These are phyloP conservation scores for Echinochloa phyllopogon DNA, from an alignment of 176 grass and related monocot species.

Conservation along the genomic window DNA sequence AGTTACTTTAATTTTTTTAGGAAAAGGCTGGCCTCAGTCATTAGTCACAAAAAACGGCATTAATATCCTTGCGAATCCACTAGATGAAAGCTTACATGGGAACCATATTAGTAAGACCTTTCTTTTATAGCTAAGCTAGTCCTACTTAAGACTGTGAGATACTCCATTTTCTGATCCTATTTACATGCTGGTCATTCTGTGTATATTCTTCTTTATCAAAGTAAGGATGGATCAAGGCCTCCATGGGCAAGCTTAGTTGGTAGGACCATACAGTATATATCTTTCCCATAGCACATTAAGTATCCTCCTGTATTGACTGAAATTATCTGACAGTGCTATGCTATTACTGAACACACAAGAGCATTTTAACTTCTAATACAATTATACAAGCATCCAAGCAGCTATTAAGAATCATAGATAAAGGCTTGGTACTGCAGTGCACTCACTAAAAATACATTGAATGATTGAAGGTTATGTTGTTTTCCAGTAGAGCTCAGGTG, in stretches of 20 bases:
- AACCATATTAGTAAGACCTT: background rate
- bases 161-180: background rate
- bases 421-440: background rate
- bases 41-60: background rate
- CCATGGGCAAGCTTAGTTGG: background rate
- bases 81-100: background rate
- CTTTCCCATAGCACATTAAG: background rate
- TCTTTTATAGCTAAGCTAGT: background rate
- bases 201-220: conserved; percentile 4
- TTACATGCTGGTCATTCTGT: background rate
- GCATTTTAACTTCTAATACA: background rate
- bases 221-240: background rate
- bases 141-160: background rate
- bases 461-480: background rate
- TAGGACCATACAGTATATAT: background rate
- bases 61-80: background rate
- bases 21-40: background rate
- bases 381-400: background rate
- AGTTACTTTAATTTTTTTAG: background rate
- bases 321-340: conserved; percentile 2
- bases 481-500: background rate
- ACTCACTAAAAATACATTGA: background rate
- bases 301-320: background rate
- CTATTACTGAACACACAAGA: background rate
- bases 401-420: background rate